Evolutionary conservation across 2,329 filamentous ascomycete species (phyloP).

Genomic region (Plenodomus lindquistii): DNA sequence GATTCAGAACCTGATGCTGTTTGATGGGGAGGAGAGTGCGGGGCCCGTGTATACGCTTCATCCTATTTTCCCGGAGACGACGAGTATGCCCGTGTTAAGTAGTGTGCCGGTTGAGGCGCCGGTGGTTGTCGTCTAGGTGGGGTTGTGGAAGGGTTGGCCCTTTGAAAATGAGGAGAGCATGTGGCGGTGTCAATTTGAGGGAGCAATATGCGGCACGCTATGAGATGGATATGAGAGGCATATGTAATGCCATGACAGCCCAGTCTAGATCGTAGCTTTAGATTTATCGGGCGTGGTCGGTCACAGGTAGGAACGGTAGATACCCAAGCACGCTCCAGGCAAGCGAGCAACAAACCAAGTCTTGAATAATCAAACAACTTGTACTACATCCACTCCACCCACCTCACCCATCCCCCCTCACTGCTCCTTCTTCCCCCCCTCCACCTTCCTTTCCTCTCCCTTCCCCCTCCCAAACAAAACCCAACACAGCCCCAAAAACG

Average conservation of each 20-base stretch:
- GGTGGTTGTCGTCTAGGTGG: constrained; percentile 16
- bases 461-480: constrained; percentile 36
- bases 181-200: neutral
- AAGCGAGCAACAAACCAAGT: neutral
- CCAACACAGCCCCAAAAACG: constrained; percentile 52
- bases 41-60: constrained; percentile 82
- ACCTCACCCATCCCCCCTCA: constrained; percentile 2
- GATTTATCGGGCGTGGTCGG: no score
- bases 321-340: constrained; percentile 6
- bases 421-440: constrained; percentile 30
- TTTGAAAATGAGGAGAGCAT: neutral
- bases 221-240: neutral
- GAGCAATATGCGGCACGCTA: no score
- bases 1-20: constrained; percentile 91
- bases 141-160: neutral
- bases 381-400: no score
- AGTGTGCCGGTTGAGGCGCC: constrained; percentile 27
- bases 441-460: constrained; percentile 2
- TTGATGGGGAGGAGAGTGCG: constrained; percentile 81
- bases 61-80: constrained; percentile 56
- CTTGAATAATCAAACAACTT: no score
- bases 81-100: constrained; percentile 24
- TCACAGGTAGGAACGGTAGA: constrained; percentile 3
- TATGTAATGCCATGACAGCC: no score
- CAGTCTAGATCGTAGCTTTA: no score